Evolutionary conservation across 2,329 filamentous ascomycete species (phyloP), one percentile per base, ranked within the genome.

Genomic region (Aspergillus sp.): DNA sequence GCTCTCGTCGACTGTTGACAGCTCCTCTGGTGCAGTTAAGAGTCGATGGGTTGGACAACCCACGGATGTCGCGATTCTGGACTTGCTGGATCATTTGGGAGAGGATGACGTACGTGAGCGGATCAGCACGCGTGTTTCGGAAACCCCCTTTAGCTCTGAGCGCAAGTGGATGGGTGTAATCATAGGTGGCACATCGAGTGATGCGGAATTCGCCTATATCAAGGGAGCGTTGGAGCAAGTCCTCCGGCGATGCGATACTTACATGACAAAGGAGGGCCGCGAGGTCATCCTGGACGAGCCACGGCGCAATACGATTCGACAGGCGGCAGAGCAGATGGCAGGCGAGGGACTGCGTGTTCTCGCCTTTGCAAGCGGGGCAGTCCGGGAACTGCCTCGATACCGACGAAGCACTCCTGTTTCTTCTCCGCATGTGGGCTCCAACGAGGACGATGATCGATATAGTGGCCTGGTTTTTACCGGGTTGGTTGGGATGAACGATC

Each of bases 91-190:
- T 70, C 81, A 83, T 20, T 93, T 95, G 63, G 86, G 86, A 50
- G 91, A 96, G 66, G 88, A 95, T 55, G 93, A 98, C 69, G 83
- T 94, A 41, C 84, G 94, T 52, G 86, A 93, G 42, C 85, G 87
- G 7, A 82, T 95, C 46, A 90, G 90, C n/a, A 78, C 80, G 27
- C 86, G 91, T 43, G 81, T 86, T 27, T 83, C 83, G 39, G 93
- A 98, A 67, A 90, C 88, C 0, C 90, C 93, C 0, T 98, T 98
- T 69, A 97, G 91, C 65, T 98, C 93, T 1, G 90, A 95, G 64
- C 82, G 91, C 49, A 98, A 98, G 69, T 98, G 91, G 91, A 98
- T 98, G 94, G 94, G 94, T 30, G 90, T 96, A 23, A 86, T 90
- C 2, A 87, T 96, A 57, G 83, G 82, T 25, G 68, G 71, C 27